Conservation (phyloP, 495 filamentous ascomycete species). For the Lophiotrema nucula region DNA sequence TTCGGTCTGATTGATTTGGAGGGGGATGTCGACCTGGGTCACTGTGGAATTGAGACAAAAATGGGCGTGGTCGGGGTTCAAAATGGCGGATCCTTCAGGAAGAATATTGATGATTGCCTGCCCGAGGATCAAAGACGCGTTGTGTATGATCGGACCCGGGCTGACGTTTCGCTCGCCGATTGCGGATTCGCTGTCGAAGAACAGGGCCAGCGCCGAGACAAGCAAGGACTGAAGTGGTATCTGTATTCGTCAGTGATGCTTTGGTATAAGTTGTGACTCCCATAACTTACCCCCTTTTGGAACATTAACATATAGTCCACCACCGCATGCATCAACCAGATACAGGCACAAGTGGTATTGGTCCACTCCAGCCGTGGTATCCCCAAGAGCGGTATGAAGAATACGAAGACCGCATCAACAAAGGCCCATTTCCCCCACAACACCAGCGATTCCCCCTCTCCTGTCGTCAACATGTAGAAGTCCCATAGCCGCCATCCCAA, state of each 20-base stretch:
- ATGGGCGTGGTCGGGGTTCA: constrained; percentile 74
- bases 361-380: constrained; percentile 97
- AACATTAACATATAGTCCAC: constrained; percentile 88
- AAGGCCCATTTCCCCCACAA: constrained; percentile 89
- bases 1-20: constrained; percentile 87
- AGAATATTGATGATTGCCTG: constrained; percentile 96
- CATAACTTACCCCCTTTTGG: constrained; percentile 66
- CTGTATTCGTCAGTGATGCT: constrained; percentile 43
- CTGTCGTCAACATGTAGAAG: constrained; percentile 68
- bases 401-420: constrained; percentile 80
- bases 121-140: constrained; percentile 87
- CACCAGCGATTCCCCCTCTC: constrained; percentile 77
- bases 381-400: constrained; percentile 74
- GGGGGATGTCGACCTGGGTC: constrained; percentile 66
- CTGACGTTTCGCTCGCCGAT: constrained; percentile 88
- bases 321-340: constrained; percentile 67
- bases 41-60: constrained; percentile 72
- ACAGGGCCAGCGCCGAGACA: constrained; percentile 63
- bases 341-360: constrained; percentile 60
- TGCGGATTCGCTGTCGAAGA: constrained; percentile 87
- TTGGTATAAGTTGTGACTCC: too few relatives aligned
- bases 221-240: constrained; percentile 68
- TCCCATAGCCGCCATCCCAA: constrained; percentile 82
- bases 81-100: constrained; percentile 87
- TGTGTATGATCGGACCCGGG: constrained; percentile 78